These are phyloP conservation scores for Amphirosellinia nigrospora DNA, from an alignment of 495 filamentous ascomycete genomes.

Conservation along the genomic window DNA sequence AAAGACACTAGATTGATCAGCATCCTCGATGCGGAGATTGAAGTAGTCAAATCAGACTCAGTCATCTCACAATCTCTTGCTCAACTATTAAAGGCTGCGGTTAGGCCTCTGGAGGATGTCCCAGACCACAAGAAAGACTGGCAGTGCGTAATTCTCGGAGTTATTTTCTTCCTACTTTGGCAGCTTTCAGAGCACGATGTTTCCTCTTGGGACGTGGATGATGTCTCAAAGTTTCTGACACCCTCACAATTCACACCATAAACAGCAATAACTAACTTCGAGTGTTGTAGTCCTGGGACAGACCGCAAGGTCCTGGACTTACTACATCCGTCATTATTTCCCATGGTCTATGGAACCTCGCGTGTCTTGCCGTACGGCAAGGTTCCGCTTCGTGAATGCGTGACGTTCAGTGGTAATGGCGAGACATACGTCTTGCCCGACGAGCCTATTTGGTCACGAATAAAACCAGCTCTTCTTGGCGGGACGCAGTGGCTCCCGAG, in stretches of 20 bases:
- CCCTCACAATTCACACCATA: no score
- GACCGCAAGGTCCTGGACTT: constrained; percentile 63
- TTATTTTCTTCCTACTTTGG: no score
- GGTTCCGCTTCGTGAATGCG: constrained; percentile 51
- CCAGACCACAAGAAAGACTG: constrained; percentile 60
- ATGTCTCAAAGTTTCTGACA: no score
- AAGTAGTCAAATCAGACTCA: constrained; percentile 10
- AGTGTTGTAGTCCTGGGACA: constrained; percentile 59
- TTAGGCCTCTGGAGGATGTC: constrained; percentile 48
- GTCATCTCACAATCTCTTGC: constrained; percentile 22
- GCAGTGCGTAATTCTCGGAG: no score
- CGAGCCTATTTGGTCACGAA: background rate
- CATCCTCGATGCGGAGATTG: constrained; percentile 2
- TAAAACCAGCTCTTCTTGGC: constrained; percentile 10
- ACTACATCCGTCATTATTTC: constrained; percentile 67
- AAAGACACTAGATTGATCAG: background rate
- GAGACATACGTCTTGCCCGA: constrained; percentile 25
- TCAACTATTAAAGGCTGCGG: constrained; percentile 27
- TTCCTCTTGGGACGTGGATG: no score
- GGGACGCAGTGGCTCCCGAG: constrained; percentile 63
- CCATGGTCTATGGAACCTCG: constrained; percentile 61
- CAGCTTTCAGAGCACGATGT: no score
- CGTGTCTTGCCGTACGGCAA: constrained; percentile 48
- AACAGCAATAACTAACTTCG: no score
- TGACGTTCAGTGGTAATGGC: constrained; percentile 49